phyloP scores from a whole-genome alignment of 2,329 filamentous ascomycete species.

The Cladorrhinum sp. region DNA sequence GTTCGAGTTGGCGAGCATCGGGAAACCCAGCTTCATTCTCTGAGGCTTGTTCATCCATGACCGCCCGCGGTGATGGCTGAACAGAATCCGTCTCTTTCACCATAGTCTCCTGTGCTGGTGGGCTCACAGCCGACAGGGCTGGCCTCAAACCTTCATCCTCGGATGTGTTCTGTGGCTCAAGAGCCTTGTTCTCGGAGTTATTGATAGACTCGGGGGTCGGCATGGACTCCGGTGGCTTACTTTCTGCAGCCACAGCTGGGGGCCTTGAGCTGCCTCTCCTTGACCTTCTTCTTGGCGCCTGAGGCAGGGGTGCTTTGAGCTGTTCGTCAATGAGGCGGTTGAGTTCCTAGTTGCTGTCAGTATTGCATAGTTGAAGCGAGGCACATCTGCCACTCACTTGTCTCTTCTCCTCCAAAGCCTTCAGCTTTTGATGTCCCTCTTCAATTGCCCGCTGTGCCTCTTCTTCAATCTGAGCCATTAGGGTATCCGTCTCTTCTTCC shows the following conservation, averaged over 20 bases:
- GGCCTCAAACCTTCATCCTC: not conserved
- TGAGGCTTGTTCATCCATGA: not conserved
- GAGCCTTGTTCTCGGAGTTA: conserved; percentile 1
- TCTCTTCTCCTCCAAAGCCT: conserved; percentile 19
- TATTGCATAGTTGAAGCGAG: not conserved
- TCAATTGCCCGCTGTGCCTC: conserved; percentile 49
- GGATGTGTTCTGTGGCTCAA: not conserved
- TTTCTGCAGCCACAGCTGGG: conserved; percentile 4
- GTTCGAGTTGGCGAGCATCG: not conserved
- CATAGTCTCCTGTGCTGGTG: not conserved
- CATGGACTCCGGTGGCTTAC: conserved; percentile 1
- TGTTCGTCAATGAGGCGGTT: conserved; percentile 43
- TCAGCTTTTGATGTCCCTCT: conserved; percentile 56
- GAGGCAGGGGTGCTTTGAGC: conserved; percentile 35
- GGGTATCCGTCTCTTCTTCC: conserved; percentile 36
- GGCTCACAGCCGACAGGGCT: not conserved
- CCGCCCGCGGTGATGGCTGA: not conserved
- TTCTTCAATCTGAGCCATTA: conserved; percentile 44
- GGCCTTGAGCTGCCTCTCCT: conserved; percentile 17
- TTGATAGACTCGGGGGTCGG: not conserved
- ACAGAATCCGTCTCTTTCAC: not conserved
- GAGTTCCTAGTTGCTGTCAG: conserved; percentile 35
- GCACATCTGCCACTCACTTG: conserved; percentile 14
- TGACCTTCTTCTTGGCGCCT: conserved; percentile 28
- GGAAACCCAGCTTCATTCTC: not conserved